Evolutionary conservation across 805 yeast species (phyloP), one percentile per base, ranked within the genome.

Genomic region (Starmerella apis): DNA sequence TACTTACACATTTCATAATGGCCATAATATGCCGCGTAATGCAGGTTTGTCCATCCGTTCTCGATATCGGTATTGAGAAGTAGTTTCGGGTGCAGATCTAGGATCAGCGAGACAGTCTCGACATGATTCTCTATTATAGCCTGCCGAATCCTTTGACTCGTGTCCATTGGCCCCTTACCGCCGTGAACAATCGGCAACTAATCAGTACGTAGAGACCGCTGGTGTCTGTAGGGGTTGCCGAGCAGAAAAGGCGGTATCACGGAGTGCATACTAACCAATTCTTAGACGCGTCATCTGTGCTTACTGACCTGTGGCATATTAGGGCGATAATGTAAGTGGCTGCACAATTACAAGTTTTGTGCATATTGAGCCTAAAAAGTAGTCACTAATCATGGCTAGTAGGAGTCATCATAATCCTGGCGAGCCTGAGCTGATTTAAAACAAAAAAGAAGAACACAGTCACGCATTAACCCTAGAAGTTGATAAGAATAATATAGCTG

Each of bases 1-100:
- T 52, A 60, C 13, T 67, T 81, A 63, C 87, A 81, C 13, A 84
- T 72, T 48, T 81, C 73, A 58, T 80, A 81, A 53, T 81, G 74
- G 38, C 94, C 92, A 59, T 81, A 68, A 59, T 63, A 81, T 3
- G 90, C 79, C 0, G 94, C 87, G 64, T 85, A 84, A 63, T 86
- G 95, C 43, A 86, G 68, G 33, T 83, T 80, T 14, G 83, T 73
- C 95, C 95, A 86, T 1, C 95, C 95, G 60, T 80, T 78, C 20
- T 61, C 27, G 4, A 86, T 76, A 61, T 86, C 83, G 22, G 79
- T 70, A 61, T 84, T 82, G 52, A 79, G 80, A 54, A 86, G 63
- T 35, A 84, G 69, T 28, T 78, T 80, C 0, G 94, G 92, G 56
- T 72, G 81, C 33, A 86, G 71, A 47, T 74, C 70, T n/a, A 86